Conservation (phyloP, 441 rosid genomes). For the Geranium incanum region DNA sequence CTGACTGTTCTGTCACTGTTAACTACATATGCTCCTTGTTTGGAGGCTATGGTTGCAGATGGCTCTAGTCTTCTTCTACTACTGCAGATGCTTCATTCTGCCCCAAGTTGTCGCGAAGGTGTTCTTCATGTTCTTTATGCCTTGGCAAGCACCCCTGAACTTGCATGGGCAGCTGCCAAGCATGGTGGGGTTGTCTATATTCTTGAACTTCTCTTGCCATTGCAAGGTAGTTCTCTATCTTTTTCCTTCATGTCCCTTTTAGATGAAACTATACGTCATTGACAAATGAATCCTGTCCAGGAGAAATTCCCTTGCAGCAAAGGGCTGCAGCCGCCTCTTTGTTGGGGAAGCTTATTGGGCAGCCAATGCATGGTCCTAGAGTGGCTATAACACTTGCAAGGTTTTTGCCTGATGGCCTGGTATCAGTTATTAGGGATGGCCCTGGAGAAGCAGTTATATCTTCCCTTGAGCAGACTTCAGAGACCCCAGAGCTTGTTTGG, state of each 20-base stretch:
- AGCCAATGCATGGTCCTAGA: slow-evolving; percentile 99
- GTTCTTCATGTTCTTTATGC: slow-evolving; percentile 98
- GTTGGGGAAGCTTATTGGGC: slow-evolving; percentile 93
- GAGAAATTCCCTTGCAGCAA: slow-evolving; percentile 92
- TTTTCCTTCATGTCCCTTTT: no score
- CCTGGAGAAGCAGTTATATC: slow-evolving; percentile 98
- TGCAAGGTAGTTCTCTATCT: slow-evolving; percentile 48
- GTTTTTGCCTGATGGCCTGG: slow-evolving; percentile 96
- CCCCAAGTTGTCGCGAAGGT: slow-evolving; percentile 91
- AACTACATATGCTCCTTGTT: slow-evolving; percentile 92
- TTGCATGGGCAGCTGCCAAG: slow-evolving; percentile 99
- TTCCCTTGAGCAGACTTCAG: slow-evolving; percentile 87
- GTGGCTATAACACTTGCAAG: slow-evolving; percentile 93
- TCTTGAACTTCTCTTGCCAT: slow-evolving; percentile 90
- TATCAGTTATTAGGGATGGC: slow-evolving; percentile 91
- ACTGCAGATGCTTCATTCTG: slow-evolving; percentile 90
- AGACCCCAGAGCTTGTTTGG: slow-evolving; percentile 99
- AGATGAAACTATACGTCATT: slow-evolving; percentile 14
- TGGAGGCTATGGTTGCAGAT: slow-evolving; percentile 99
- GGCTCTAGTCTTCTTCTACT: slow-evolving; percentile 94
- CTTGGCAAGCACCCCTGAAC: slow-evolving; percentile 96
- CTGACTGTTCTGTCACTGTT: slow-evolving; percentile 80
- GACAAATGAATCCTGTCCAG: slow-evolving; percentile 44
- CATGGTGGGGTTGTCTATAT: slow-evolving; percentile 98
- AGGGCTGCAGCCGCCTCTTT: slow-evolving; percentile 95